Percentiles rank a stretch among this genome's conserved stretches.
Conservation (phyloP, 257 asterid genomes). For the Nicotiana otophora region DNA sequence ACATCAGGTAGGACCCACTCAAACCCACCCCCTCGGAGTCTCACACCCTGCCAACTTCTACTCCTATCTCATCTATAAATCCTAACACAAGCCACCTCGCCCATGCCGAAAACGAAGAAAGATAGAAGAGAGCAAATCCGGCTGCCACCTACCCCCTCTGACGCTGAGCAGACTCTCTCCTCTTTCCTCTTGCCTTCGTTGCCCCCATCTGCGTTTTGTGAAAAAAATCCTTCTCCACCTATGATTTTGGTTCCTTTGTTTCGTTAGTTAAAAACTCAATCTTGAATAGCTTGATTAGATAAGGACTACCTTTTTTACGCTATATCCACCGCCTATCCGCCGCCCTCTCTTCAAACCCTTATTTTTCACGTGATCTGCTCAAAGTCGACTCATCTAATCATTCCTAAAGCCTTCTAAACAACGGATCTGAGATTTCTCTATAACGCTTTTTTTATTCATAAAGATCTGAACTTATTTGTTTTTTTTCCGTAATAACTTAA, state of each 20-base stretch:
- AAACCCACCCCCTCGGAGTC: background rate
- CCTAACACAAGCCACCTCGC: slow-evolving; percentile 19
- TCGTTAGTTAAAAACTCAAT: background rate
- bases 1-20: background rate
- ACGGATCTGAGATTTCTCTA: slow-evolving; percentile 16
- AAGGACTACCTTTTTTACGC: background rate
- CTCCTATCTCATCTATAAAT: slow-evolving; percentile 42
- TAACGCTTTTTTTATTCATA: background rate
- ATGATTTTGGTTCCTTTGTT: background rate
- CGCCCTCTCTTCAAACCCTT: background rate
- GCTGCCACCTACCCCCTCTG: background rate
- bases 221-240: background rate
- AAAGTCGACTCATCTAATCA: background rate
- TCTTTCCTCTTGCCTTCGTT: background rate
- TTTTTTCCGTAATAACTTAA: background rate
- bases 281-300: slow-evolving; percentile 6
- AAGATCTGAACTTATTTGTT: background rate
- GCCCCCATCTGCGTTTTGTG: background rate
- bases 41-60: background rate
- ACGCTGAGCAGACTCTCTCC: background rate
- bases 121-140: background rate
- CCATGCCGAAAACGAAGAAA: background rate
- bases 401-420: background rate
- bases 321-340: background rate
- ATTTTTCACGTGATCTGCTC: background rate